Base-by-base conservation (phyloP, 2,329 filamentous ascomycete genomes). In the Claviceps maximensis region DNA sequence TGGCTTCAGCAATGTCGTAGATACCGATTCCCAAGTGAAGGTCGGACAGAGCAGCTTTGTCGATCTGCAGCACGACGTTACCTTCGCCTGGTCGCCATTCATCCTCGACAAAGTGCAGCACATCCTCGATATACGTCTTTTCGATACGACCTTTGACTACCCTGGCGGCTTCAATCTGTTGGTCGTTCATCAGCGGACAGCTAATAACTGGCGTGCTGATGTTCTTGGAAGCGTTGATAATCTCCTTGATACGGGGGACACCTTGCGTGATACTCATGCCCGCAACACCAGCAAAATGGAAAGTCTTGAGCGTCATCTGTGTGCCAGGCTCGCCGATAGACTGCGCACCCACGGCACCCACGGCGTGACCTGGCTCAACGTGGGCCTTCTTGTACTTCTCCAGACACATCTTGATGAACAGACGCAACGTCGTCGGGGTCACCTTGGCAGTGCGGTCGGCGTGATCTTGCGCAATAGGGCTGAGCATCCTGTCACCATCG, bases 211-310 rank as follows among this genome's bases (percentile, higher is more conserved):
- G 93, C 0, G 93, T 98, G 67, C 87, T 94, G 69, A 98, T 98
- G 49, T 76, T 75, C 67, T 89, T 95, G 9, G 89, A 95, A 6
- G 93, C 93, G 71, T 98, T 98, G 82, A 98, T 98, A 60, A 98
- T 98, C 76, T 98, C 93, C 72, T 98, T 98, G 74, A 98, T 98
- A 83, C 93, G 91, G 1, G 93, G 93, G 7, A 98, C 93, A 87
- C 93, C 93, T 65, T 96, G 89, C 0, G 93, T 98, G 65, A 98
- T 95, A 78, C 89, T 95, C 93, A 98, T 97, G 67, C 91, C 91
- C 45, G 93, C 93, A 58, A 98, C 93, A 86, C 93, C 93, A 65
- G 93, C 93, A 74, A 98, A 98, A 86, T 97, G 93, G 82, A 97
- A 97, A 65, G 93, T 97, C 73, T 97, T 97, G 58, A 98, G 73